Conservation (phyloP, 2,329 filamentous ascomycete genomes). For the Apiospora malaysiana region DNA sequence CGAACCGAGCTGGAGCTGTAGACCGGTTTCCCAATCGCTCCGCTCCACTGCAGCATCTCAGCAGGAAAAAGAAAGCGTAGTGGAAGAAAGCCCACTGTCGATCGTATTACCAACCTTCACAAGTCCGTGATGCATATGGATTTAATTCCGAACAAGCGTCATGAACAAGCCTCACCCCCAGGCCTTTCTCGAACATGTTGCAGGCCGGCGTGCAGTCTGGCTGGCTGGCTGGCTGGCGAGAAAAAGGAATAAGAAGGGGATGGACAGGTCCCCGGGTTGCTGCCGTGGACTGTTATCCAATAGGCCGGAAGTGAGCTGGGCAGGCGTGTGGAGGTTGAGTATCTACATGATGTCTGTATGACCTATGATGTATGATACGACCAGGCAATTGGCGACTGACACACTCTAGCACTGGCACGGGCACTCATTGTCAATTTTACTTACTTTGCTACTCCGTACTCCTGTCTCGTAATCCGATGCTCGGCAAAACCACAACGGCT, state of each 20-base stretch:
- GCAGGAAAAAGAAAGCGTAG: slow-evolving; percentile 8
- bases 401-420: too few species aligned
- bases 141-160: not conserved
- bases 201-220: not conserved
- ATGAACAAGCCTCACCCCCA: not conserved
- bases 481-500: not conserved
- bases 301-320: slow-evolving; percentile 3
- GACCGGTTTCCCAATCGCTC: slow-evolving; percentile 17
- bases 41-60: slow-evolving; percentile 16
- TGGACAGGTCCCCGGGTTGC: not conserved
- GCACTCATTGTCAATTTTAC: not conserved
- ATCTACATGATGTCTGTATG: not conserved
- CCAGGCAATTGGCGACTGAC: not conserved
- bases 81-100: not conserved
- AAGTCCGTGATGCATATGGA: not conserved
- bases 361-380: not conserved
- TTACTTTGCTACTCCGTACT: not conserved
- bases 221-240: not conserved
- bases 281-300: not conserved
- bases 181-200: not conserved
- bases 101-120: not conserved
- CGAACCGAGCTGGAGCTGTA: slow-evolving; percentile 8
- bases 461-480: not conserved
- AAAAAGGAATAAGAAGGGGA: slow-evolving; percentile 10
- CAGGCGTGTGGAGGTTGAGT: not conserved